Percentiles rank a stretch among this genome's conserved stretches.
phyloP scores from a whole-genome alignment of 1,139 yeast genomes.

The Blastobotrys aristatus region DNA sequence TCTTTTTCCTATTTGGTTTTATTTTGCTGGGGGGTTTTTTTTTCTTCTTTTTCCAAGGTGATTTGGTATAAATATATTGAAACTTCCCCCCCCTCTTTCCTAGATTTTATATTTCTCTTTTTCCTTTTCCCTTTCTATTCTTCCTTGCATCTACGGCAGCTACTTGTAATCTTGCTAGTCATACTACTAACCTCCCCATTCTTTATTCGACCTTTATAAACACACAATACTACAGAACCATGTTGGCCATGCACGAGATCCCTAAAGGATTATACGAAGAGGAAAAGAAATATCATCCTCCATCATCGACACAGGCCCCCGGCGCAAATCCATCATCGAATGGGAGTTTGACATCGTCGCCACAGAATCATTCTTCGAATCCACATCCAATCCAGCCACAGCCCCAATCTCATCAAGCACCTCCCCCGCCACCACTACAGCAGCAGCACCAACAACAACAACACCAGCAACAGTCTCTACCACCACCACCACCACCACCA shows the following conservation, averaged over 20 bases:
- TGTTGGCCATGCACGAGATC: conserved; percentile 13
- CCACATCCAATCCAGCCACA: not conserved
- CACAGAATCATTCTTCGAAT: conserved; percentile 7
- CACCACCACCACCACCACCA: conserved; percentile 3
- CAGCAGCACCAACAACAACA: not conserved
- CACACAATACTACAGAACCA: not conserved
- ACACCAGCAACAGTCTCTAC: not conserved
- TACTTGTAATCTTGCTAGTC: not conserved
- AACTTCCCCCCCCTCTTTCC: not conserved
- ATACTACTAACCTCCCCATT: not conserved
- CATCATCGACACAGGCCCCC: conserved; percentile 16
- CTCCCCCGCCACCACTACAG: not conserved
- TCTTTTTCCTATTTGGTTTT: not conserved
- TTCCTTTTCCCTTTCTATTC: not conserved
- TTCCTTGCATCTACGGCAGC: not conserved
- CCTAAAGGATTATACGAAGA: conserved; percentile 12
- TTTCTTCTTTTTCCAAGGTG: not conserved
- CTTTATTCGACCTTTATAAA: not conserved
- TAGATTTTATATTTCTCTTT: not conserved
- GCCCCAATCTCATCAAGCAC: not conserved
- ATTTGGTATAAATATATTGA: not conserved
- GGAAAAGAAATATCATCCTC: conserved; percentile 12
- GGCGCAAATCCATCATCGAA: not conserved
- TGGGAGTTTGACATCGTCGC: too few species aligned
- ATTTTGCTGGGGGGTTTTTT: not conserved